A percentile compares a stretch with the other conserved stretches of the same genome.
These are phyloP conservation scores for Salix suchowensis DNA, from an alignment of 345 rosid genomes.

Conservation along the genomic window DNA sequence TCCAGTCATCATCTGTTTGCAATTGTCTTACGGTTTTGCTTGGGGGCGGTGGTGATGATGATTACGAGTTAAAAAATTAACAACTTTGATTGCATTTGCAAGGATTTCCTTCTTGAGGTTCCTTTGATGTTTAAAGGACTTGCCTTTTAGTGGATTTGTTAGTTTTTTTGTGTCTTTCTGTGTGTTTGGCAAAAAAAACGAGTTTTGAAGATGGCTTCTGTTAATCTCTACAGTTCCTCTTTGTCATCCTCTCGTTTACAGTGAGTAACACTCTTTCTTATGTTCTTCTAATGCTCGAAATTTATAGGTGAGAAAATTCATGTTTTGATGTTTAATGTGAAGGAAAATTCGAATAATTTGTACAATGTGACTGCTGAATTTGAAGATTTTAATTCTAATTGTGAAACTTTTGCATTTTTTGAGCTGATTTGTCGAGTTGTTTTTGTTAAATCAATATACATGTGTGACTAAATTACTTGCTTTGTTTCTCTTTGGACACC, in stretches of 20 bases:
- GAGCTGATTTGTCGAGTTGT: neutral
- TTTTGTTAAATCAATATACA: neutral
- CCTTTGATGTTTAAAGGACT: neutral
- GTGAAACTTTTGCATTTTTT: neutral
- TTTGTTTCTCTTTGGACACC: neutral
- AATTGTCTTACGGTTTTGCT: neutral
- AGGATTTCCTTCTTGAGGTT: neutral
- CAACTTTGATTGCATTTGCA: neutral
- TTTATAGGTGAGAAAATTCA: neutral
- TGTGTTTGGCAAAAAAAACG: neutral
- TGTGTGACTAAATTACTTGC: neutral
- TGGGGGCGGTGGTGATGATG: too few species aligned
- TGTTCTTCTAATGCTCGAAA: neutral
- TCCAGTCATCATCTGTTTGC: neutral
- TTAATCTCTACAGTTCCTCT: slow-evolving; percentile 18
- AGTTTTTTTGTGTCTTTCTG: neutral
- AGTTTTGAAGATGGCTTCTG: slow-evolving; percentile 9
- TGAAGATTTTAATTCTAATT: neutral
- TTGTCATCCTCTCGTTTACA: slow-evolving; percentile 15
- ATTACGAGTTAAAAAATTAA: neutral
- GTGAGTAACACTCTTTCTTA: slow-evolving; percentile 12
- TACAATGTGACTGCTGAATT: neutral
- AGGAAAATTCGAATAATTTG: neutral
- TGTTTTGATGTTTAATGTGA: neutral
- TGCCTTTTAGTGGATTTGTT: neutral